phyloP scores from a whole-genome alignment of 2,329 filamentous ascomycete species.

The Seiridium unicorne region DNA sequence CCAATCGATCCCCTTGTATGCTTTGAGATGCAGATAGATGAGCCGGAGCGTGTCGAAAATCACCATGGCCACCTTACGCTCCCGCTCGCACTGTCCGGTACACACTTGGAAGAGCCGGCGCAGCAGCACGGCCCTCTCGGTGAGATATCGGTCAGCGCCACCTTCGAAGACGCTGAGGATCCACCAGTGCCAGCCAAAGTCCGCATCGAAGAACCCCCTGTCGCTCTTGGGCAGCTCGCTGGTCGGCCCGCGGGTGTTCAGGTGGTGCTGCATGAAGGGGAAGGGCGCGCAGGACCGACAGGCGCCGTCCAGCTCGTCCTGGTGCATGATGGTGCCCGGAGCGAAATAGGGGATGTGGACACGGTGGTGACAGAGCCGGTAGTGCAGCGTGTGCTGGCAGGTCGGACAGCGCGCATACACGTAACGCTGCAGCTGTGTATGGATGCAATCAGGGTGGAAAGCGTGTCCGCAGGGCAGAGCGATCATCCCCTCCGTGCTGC shows the following conservation, averaged over 20 bases:
- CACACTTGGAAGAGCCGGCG: not conserved
- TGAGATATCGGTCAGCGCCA: not conserved
- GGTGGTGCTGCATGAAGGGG: not conserved
- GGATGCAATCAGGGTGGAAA: not conserved
- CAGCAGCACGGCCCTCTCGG: not conserved
- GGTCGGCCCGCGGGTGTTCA: not conserved
- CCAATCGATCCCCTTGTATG: not conserved
- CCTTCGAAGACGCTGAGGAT: not conserved
- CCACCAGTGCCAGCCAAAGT: slow-evolving; percentile 3
- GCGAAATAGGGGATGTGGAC: not conserved
- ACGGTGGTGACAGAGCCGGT: not conserved
- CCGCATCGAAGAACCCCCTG: not conserved
- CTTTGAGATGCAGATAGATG: not conserved
- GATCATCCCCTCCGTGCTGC: not conserved
- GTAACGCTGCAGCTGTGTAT: not conserved
- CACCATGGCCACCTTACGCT: not conserved
- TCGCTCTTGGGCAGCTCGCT: not conserved
- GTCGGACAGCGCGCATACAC: not conserved
- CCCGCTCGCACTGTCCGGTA: not conserved
- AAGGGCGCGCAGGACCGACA: not conserved
- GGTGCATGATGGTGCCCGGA: not conserved
- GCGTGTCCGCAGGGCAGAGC: slow-evolving; percentile 5
- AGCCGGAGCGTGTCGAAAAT: not conserved
- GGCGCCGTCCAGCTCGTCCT: not conserved
- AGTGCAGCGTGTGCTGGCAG: not conserved